Percentiles rank a stretch among this genome's conserved stretches.
phyloP scores from a whole-genome alignment of 2,329 filamentous ascomycete genomes.

The Elsinoe necatrix region DNA sequence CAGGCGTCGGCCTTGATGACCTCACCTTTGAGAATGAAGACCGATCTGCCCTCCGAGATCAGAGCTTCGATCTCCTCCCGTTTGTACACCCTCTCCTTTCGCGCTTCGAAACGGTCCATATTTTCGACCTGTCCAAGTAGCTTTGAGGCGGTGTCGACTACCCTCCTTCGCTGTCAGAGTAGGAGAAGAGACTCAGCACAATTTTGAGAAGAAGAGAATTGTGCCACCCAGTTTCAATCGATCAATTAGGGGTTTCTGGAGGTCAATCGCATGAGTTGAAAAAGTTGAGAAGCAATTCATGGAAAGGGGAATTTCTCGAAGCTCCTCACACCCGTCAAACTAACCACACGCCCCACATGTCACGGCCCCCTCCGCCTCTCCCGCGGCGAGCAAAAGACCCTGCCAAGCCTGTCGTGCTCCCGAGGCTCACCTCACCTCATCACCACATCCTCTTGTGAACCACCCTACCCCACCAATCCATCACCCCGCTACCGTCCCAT shows the following conservation, averaged over 20 bases:
- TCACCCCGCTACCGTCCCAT: not conserved
- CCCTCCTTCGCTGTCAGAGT: not conserved
- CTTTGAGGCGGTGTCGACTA: not conserved
- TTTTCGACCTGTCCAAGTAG: not conserved
- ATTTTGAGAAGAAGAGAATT: too few species aligned
- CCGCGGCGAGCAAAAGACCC: not conserved
- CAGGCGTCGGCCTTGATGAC: conserved; percentile 85
- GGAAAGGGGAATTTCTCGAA: not conserved
- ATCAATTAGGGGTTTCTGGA: not conserved
- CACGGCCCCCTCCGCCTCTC: not conserved
- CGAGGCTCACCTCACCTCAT: conserved; percentile 13
- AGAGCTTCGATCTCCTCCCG: conserved; percentile 56
- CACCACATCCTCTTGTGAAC: conserved; percentile 11
- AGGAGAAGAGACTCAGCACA: not conserved
- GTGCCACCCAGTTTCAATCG: not conserved
- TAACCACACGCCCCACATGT: conserved; percentile 8
- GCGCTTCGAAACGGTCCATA: not conserved
- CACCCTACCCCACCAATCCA: conserved; percentile 6
- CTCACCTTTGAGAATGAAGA: conserved; percentile 72
- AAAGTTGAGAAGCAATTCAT: not conserved
- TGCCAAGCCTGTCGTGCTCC: not conserved
- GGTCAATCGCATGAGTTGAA: not conserved
- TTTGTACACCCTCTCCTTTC: conserved; percentile 16
- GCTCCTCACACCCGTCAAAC: not conserved
- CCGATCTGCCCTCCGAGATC: conserved; percentile 70